A percentile compares a stretch with the other conserved stretches of the same genome.
phyloP scores from a whole-genome alignment of 2,329 filamentous ascomycete genomes.

The Botrytis tulipae region DNA sequence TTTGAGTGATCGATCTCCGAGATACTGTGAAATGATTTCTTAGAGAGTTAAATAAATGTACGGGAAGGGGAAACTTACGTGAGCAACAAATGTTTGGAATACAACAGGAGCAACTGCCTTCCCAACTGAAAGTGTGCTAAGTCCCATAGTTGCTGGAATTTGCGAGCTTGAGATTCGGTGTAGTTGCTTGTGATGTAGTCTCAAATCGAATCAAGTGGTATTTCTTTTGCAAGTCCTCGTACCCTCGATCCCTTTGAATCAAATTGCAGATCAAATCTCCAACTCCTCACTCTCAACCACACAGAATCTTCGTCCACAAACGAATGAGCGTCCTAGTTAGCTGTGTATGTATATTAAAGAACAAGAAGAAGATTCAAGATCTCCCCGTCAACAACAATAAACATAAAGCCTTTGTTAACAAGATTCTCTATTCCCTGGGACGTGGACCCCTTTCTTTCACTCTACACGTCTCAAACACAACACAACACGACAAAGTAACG shows the following conservation, averaged over 20 bases:
- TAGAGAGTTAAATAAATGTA: neutral
- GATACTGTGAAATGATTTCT: slow-evolving; percentile 57
- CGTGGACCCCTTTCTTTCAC: slow-evolving; percentile 1
- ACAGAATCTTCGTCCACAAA: neutral
- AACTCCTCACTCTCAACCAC: neutral
- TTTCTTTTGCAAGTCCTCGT: neutral
- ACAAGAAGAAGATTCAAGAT: neutral
- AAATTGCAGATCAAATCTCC: neutral
- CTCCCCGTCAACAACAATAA: neutral
- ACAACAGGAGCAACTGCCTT: slow-evolving; percentile 85
- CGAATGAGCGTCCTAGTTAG: neutral
- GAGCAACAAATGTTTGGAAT: slow-evolving; percentile 79
- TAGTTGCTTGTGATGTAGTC: neutral
- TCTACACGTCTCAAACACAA: neutral
- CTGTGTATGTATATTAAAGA: neutral
- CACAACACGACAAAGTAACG: neutral
- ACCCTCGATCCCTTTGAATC: neutral
- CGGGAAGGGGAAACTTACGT: slow-evolving; percentile 56
- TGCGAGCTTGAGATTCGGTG: neutral
- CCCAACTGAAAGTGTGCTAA: slow-evolving; percentile 79
- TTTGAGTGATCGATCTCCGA: slow-evolving; percentile 71
- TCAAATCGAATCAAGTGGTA: neutral
- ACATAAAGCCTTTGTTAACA: neutral
- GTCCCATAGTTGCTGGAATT: slow-evolving; percentile 37
- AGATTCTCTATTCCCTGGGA: neutral